Evolutionary conservation across 371 early-diverging fungal species (phyloP).

Genomic region (Entomophthora muscae): DNA sequence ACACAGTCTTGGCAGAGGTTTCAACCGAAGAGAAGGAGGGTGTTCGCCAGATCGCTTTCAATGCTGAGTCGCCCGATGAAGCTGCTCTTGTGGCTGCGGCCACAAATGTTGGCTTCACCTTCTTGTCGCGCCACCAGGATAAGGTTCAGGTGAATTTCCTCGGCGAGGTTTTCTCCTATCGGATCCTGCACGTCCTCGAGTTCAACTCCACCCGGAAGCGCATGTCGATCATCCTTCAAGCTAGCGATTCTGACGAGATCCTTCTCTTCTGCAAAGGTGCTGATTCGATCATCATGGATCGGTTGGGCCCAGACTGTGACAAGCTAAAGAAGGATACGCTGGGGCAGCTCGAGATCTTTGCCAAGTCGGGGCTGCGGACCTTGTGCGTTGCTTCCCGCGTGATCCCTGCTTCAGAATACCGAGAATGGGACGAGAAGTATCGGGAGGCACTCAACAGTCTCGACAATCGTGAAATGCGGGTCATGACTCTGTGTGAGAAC

Average conservation of each 20-base stretch:
- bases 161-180: constrained; percentile 40
- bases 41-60: constrained; percentile 18
- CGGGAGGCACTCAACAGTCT: constrained; percentile 50
- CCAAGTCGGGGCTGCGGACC: constrained; percentile 67
- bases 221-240: constrained; percentile 73
- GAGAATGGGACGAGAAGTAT: constrained; percentile 45
- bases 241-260: constrained; percentile 56
- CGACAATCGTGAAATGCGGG: constrained; percentile 51
- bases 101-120: constrained; percentile 69
- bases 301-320: constrained; percentile 29
- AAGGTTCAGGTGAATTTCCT: constrained; percentile 37
- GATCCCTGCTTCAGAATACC: constrained; percentile 39
- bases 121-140: constrained; percentile 31
- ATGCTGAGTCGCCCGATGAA: constrained; percentile 72
- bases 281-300: constrained; percentile 76
- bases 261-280: constrained; percentile 91
- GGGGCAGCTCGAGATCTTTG: constrained; percentile 47
- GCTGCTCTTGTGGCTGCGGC: constrained; percentile 70
- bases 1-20: constrained; percentile 77
- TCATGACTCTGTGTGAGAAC: constrained; percentile 36
- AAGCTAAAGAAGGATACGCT: constrained; percentile 29
- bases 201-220: constrained; percentile 89
- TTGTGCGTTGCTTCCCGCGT: constrained; percentile 64
- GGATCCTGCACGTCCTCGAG: constrained; percentile 64
- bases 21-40: constrained; percentile 17